Base-by-base conservation (phyloP, 2,329 filamentous ascomycete species). In the Malbranchea zuffiana region DNA sequence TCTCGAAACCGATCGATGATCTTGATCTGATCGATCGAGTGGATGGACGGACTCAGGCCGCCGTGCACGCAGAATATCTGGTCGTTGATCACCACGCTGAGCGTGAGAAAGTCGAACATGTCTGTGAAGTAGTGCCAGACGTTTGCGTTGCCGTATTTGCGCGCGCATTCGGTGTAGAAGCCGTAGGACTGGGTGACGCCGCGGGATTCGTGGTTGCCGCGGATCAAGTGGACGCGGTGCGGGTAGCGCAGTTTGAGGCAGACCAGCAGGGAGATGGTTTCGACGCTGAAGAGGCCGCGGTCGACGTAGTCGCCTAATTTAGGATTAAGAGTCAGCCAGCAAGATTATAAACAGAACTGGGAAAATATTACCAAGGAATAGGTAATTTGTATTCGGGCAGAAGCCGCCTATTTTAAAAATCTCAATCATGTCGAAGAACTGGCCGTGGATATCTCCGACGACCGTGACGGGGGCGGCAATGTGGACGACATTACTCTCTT, bases 101-200 rank as follows among this genome's bases (percentile, higher is more conserved):
- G 69, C 5, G 88, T 96, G 46, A 98, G 71, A 61, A 93, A 98
- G 65, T 98, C 90, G 63, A 98, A 98, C 87, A 98, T 96, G 65
- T 98, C 90, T 47, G 90, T 98, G 58, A 98, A 98, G 61, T 96
- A 90, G 62, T 98, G 90, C 90, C 90, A 98, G 15, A 98, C 90
- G 52, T 90, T 95, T 46, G 90, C 86, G 56, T 94, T 96, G 57
- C 90, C 90, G 62, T 98, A 98, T 64, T 98, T 98, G 49, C 90
- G 80, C 13, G 82, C 86, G 63, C 90, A 98, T 59, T 98, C 90
- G 15, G 90, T 96, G 59, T 98, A 98, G 66, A 98, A 98, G 40
- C 90, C 90, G 62, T 98, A 98, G 18, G 88, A 96, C 62, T 98
- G 90, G 7, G 90, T 98, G 37, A 98, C 90, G 52, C 90, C 90